Base-by-base conservation (phyloP, 2,329 filamentous ascomycete genomes). In the Hypomyces perniciosus region DNA sequence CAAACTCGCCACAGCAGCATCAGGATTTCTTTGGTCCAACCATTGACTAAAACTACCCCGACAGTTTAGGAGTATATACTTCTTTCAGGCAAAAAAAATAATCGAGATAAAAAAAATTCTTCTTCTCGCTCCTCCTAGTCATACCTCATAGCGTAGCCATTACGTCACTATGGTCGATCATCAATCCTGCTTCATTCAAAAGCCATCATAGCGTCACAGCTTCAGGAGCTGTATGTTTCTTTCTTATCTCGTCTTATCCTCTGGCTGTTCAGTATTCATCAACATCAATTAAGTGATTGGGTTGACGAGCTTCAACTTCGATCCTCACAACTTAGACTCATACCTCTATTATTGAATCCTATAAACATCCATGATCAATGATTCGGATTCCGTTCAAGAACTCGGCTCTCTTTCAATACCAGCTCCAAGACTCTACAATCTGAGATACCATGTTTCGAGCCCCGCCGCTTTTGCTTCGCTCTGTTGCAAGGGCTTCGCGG, bases 361-460 rank as follows among this genome's bases (percentile, higher is more conserved):
- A 20, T 20, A 20, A 3, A 20, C 20, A 20, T 20, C 20, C 20
- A 20, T 20, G 20, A 20, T 35, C 33, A 35, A 35, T 35, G 33
- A 35, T 35, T 12, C 12, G 8, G 33, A 35, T 8, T 35, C 33
- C 20, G 20, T 51, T 37, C 4, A 4, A 13, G 29, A 26, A 30
- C 3, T 31, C 39, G 9, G 12, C 9, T n/a, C 12, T 1, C 34
- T 8, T 26, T 4, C 1, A 3, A n/a, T 10, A 7, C n/a, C 6
- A 41, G 13, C 27, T 13, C 31, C n/a, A 5, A 50, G 33, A 33
- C 6, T 27, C 35, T n/a, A 10, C 40, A 39, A 9, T 20, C 6
- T 20, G 33, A 38, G 31, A 30, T 44, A 40, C 28, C 55, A 68
- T 68, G 66, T 62, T 68, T 50, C 64, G 61, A 54, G 56, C 57